A percentile compares a stretch with the other conserved stretches of the same genome.
phyloP scores from a whole-genome alignment of 257 asterid genomes.

The Solanum paucissectum region DNA sequence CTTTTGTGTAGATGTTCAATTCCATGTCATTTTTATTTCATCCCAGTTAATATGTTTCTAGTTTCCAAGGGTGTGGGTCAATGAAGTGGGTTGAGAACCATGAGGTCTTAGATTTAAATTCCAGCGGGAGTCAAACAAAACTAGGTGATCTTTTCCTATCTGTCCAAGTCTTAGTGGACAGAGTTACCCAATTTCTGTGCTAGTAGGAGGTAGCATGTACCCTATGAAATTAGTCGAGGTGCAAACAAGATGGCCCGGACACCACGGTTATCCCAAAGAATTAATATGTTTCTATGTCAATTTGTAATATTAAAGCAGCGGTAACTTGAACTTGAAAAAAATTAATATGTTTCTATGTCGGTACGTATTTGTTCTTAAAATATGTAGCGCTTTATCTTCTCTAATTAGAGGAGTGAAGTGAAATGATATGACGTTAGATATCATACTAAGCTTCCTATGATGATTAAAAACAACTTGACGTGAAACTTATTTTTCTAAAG shows the following conservation, averaged over 20 bases:
- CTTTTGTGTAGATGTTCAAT: not conserved
- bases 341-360: not conserved
- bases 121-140: not conserved
- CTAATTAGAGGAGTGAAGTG: not conserved
- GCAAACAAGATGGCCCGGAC: not conserved
- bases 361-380: not conserved
- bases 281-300: not conserved
- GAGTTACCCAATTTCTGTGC: not conserved
- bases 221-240: not conserved
- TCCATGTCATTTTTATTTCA: not conserved
- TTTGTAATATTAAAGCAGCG: not conserved
- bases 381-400: not conserved
- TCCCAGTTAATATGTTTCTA: not conserved
- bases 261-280: not conserved
- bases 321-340: not conserved
- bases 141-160: not conserved
- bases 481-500: not conserved
- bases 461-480: not conserved
- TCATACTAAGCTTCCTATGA: not conserved
- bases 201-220: not conserved
- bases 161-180: not conserved
- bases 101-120: not conserved
- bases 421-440: not conserved
- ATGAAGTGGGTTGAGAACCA: not conserved
- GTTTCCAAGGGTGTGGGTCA: not conserved